A percentile compares a stretch with the other conserved stretches of the same genome.
Evolutionary conservation across 768 basidiomycete species (phyloP).

Genomic region (Tricholoma hemisulphureum): DNA sequence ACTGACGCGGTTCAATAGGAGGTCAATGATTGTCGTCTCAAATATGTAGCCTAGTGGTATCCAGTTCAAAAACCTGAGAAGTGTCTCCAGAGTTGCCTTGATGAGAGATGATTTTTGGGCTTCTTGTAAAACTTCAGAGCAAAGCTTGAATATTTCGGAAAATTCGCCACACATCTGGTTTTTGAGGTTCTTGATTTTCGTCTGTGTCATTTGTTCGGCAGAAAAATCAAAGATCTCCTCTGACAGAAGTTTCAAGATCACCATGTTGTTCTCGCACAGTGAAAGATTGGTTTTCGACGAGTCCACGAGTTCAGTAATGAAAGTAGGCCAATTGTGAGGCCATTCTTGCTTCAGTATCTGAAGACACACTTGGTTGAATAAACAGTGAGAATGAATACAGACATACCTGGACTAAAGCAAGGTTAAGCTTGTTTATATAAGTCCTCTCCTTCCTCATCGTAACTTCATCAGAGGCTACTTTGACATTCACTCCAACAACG

Average conservation of each 20-base stretch:
- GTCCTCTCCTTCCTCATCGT: conserved; percentile 90
- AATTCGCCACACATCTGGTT: conserved; percentile 98
- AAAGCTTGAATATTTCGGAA: conserved; percentile 96
- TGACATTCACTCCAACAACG: conserved; percentile 89
- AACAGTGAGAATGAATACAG: conserved; percentile 5
- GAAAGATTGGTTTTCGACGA: conserved; percentile 96
- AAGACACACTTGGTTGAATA: conserved; percentile 8
- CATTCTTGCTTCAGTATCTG: conserved; percentile 99
- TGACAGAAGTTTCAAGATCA: conserved; percentile 93
- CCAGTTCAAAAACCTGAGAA: conserved; percentile 97
- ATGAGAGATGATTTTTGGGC: conserved; percentile 95
- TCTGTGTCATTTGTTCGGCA: conserved; percentile 97
- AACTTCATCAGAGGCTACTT: conserved; percentile 88
- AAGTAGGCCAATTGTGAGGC: conserved; percentile 99
- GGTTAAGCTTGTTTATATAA: conserved; percentile 93
- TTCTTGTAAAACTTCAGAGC: conserved; percentile 93
- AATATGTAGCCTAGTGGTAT: conserved; percentile 99
- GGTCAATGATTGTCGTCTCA: conserved; percentile 95
- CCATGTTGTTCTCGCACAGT: conserved; percentile 99
- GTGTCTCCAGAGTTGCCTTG: conserved; percentile 90
- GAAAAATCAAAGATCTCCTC: conserved; percentile 99
- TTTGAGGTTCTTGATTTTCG: conserved; percentile 95
- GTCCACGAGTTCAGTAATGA: conserved; percentile 95
- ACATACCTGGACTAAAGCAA: conserved; percentile 89
- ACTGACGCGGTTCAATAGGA: conserved; percentile 85